These are phyloP conservation scores for Holtermannia corniformis DNA, from an alignment of 768 basidiomycete species.

Conservation along the genomic window DNA sequence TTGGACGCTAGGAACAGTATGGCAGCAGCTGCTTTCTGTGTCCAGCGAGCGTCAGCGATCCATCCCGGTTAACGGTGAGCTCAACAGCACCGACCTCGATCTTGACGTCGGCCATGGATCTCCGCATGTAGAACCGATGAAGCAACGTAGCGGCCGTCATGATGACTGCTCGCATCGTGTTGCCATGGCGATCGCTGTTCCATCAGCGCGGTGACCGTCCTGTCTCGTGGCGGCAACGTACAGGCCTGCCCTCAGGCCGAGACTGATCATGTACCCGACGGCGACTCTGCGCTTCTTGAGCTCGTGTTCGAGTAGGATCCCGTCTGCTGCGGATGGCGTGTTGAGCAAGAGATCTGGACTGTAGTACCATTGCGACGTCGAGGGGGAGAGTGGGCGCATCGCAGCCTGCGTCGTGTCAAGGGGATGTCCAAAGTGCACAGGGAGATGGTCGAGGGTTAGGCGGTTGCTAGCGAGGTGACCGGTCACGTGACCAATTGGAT, in stretches of 20 bases:
- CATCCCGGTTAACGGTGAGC: background rate
- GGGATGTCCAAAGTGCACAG: too few species aligned
- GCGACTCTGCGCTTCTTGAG: constrained; percentile 17
- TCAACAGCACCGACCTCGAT: constrained; percentile 16
- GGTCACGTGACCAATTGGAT: too few species aligned
- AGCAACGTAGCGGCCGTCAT: constrained; percentile 26
- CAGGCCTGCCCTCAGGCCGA: constrained; percentile 13
- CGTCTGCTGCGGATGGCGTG: constrained; percentile 25
- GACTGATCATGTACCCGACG: constrained; percentile 21
- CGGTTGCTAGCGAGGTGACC: too few species aligned
- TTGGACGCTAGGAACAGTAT: constrained; percentile 39
- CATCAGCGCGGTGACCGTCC: background rate
- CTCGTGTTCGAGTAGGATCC: constrained; percentile 15
- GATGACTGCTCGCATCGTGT: constrained; percentile 12
- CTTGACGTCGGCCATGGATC: constrained; percentile 22
- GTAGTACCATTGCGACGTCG: constrained; percentile 38
- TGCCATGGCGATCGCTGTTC: background rate
- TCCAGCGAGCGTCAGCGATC: background rate
- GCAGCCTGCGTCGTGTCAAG: background rate
- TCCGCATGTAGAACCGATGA: constrained; percentile 41
- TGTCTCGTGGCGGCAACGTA: constrained; percentile 1
- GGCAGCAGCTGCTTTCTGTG: constrained; percentile 28
- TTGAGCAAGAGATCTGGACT: constrained; percentile 11
- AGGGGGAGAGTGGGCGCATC: constrained; percentile 16
- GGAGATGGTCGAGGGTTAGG: too few species aligned